Evolutionary conservation across 75 land plant genomes (phyloP), one percentile per base, ranked within the genome.

Genomic region (Selaginella moellendorffii): DNA sequence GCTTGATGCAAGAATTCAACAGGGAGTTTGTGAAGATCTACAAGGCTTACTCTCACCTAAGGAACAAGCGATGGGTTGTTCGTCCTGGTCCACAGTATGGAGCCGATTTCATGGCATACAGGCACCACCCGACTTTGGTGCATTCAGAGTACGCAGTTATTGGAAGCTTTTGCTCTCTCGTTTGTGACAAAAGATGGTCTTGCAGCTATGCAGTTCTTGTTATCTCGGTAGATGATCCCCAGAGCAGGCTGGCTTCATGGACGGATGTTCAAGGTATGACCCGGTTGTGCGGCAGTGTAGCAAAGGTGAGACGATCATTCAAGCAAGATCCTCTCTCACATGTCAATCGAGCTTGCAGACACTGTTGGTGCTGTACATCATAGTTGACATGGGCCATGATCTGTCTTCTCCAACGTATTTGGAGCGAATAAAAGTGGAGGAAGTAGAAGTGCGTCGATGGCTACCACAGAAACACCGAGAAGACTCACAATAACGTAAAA

Each of bases 111-210:
- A 81, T 90, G 19, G 92, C 83, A 1, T 90, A 87, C 54, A 74
- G 79, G 17, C 97, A 90, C 63, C 92, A 90, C 65, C 97, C 97
- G 0, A 72, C 88, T 52, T 74, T 87, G 31, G 91, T 90, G 23
- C 97, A 90, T 69, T 78, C 97, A 12, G 88, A 84, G 67, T 77
- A 69, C 51, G 69, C 36, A 26, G 9, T 18, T 62, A 54, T 53
- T 2, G 5, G 46, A n/a, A n/a, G n/a, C n/a, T n/a, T n/a, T n/a
- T n/a, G n/a, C n/a, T n/a, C n/a, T n/a, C n/a, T n/a, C n/a, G n/a
- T n/a, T n/a, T n/a, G n/a, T n/a, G n/a, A n/a, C n/a, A n/a, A n/a
- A n/a, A n/a, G n/a, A n/a, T 36, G 46, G 46, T 36, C 46, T 36
- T 30, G 69, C 73, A 78, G 80, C 24, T 87, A 76, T 72, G 81